Evolutionary conservation across 495 filamentous ascomycete species (phyloP), one percentile per base, ranked within the genome.

Genomic region (Aspergillus coremiiformis): DNA sequence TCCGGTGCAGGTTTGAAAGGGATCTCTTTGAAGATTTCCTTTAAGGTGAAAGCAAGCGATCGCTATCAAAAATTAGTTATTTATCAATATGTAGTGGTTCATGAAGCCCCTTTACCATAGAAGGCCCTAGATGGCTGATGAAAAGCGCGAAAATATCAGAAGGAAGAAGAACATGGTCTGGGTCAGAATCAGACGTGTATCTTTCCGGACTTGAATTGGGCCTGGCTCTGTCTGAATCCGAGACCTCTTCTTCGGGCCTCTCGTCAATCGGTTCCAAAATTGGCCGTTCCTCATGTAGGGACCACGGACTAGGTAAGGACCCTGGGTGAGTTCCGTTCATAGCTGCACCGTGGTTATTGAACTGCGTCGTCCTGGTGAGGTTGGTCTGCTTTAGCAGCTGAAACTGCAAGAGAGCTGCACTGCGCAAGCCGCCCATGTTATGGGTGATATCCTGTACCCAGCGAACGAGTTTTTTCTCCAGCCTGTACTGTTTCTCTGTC

Each of bases 361-460:
- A 44, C 5, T 53, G 53, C 11, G 39, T 29, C 23, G 62, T 54
- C 24, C 61, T 62, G 23, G 52, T 37, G 41, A 54, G 56, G 50
- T 67, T 65, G 1, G 80, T 71, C 56, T 90, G 84, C 53, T 79
- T 79, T 21, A 96, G 72, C 22, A 97, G 77, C 27, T 82, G 79
- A 59, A 97, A 95, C 61, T 98, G 93, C 7, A 91, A 87, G 15
- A 83, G 78, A 19, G 93, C 90, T 30, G 93, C 90, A 70, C 89
- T 95, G 44, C 90, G 81, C 63, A 98, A 70, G 3, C 92, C 93
- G 60, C 93, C 92, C 54, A 97, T 82, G 57, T 90, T 88, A 63
- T 98, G 93, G 10, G 87, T 82, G 33, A 98, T 79, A 39, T 83
- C 84, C 58, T 95, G 89, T 69, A 96, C 81, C 56, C 86, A 93